Conservation (phyloP, 2,329 filamentous ascomycete genomes). For the Verticillium klebahnii region DNA sequence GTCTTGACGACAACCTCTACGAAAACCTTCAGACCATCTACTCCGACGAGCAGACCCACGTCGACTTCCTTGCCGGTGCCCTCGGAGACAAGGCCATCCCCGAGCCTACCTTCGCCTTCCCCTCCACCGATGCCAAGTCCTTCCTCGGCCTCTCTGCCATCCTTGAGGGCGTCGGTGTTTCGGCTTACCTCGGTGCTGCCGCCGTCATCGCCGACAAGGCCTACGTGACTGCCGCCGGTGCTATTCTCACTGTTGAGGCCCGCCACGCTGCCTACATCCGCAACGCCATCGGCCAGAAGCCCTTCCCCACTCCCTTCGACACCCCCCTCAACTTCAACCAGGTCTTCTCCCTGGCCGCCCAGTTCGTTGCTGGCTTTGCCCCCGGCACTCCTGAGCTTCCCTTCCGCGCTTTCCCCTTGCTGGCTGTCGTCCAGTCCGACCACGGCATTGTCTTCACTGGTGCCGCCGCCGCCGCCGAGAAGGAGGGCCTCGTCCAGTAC, state of each 20-base stretch:
- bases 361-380: conserved; percentile 57
- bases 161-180: conserved; percentile 61
- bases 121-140: conserved; percentile 47
- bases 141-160: conserved; percentile 61
- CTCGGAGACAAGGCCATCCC: conserved; percentile 41
- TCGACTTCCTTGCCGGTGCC: conserved; percentile 46
- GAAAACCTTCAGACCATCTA: conserved; percentile 51
- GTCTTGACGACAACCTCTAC: conserved; percentile 48
- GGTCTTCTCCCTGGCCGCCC: conserved; percentile 60
- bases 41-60: conserved; percentile 54
- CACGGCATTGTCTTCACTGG: conserved; percentile 19
- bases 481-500: conserved; percentile 5
- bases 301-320: conserved; percentile 58
- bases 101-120: conserved; percentile 44
- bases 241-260: conserved; percentile 61
- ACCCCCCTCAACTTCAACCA: conserved; percentile 51
- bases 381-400: conserved; percentile 48
- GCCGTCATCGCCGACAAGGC: conserved; percentile 49
- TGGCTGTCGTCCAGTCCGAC: conserved; percentile 26
- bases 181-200: conserved; percentile 59
- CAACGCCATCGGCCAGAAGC: conserved; percentile 37
- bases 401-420: conserved; percentile 54
- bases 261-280: conserved; percentile 61
- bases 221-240: conserved; percentile 57
- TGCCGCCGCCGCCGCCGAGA: conserved; percentile 12